Conservation (phyloP, 2,329 filamentous ascomycete genomes). For the Hymenoscyphus fraxineus region DNA sequence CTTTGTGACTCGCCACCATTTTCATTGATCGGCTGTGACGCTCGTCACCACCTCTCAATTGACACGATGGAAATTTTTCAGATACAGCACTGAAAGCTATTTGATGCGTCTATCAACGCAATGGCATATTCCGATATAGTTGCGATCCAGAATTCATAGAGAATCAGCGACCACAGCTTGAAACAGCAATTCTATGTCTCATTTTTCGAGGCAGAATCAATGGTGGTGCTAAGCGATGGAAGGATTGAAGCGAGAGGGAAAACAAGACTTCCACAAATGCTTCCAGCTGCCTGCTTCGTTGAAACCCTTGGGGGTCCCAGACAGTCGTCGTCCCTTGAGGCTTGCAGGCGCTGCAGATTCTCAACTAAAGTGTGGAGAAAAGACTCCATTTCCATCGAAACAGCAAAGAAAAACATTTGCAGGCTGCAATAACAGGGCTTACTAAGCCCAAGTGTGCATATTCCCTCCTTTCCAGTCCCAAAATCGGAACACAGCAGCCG, state of each 20-base stretch:
- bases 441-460: background rate
- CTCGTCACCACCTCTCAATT: slow-evolving; percentile 1
- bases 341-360: background rate
- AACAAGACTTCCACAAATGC: background rate
- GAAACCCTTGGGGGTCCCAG: background rate
- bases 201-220: background rate
- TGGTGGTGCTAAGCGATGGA: background rate
- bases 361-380: background rate
- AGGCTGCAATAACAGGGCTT: background rate
- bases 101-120: background rate
- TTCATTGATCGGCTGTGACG: background rate
- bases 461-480: background rate
- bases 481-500: background rate
- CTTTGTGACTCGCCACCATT: slow-evolving; percentile 1
- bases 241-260: slow-evolving; percentile 1
- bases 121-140: background rate
- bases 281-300: background rate
- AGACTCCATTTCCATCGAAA: background rate
- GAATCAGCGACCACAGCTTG: background rate
- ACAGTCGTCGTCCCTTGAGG: background rate
- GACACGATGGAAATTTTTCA: background rate
- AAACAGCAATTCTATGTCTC: background rate
- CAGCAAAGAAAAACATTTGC: background rate
- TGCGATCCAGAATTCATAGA: background rate
- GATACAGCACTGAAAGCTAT: background rate